Evolutionary conservation across 169 alveolate genomes (phyloP).

Genomic region (Babesia caballi): DNA sequence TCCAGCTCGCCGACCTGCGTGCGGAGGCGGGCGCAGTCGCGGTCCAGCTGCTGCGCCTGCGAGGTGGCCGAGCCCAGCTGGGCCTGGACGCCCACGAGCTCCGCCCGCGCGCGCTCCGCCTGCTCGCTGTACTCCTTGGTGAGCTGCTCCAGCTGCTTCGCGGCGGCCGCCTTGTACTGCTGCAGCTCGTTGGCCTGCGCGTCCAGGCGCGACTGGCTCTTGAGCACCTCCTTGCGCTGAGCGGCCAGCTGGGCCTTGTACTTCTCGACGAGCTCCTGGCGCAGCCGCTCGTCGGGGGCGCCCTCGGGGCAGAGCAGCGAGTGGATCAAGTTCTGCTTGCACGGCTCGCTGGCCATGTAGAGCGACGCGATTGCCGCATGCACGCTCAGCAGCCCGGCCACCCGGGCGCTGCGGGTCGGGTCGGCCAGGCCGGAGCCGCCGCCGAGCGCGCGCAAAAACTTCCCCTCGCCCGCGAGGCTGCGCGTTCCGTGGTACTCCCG

Average conservation of each 20-base stretch:
- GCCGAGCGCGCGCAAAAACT: conserved; percentile 17
- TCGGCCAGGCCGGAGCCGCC: background rate
- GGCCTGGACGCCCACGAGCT: conserved; percentile 19
- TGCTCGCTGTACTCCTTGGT: conserved; percentile 1
- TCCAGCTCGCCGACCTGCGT: conserved; percentile 20
- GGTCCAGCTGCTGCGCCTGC: conserved; percentile 41
- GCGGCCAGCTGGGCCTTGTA: conserved; percentile 25
- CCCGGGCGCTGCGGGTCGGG: conserved; percentile 11
- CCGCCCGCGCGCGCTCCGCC: conserved; percentile 9
- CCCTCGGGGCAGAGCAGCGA: conserved; percentile 17
- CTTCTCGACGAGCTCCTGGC: conserved; percentile 15
- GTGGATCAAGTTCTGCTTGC: conserved; percentile 25
- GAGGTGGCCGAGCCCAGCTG: conserved; percentile 1
- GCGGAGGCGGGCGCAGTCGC: conserved; percentile 26
- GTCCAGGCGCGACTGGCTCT: conserved; percentile 15
- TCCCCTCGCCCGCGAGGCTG: conserved; percentile 7
- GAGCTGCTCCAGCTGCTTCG: conserved; percentile 24
- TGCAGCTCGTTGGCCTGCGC: conserved; percentile 32
- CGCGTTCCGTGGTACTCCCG: conserved; percentile 18
- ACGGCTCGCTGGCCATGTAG: conserved; percentile 18
- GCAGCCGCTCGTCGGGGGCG: background rate
- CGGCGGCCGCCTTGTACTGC: conserved; percentile 10
- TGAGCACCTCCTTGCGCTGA: conserved; percentile 18
- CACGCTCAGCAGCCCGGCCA: conserved; percentile 19
- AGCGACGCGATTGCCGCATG: conserved; percentile 5